Evolutionary conservation across 208 protist genomes (phyloP).

Genomic region (Acanthamoeba triangularis): DNA sequence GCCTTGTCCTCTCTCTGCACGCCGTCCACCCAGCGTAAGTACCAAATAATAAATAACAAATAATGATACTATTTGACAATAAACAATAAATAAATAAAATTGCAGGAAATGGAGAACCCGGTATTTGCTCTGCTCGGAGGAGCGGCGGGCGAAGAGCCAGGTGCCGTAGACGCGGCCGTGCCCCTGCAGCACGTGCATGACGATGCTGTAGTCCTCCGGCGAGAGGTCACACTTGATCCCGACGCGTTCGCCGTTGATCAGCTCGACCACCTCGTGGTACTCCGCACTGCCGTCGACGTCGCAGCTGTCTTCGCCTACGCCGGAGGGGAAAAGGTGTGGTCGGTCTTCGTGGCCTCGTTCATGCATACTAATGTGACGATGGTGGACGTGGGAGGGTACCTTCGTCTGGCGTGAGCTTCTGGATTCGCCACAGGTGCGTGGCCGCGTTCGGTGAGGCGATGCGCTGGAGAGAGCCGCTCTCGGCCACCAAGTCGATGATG

Average conservation of each 20-base stretch:
- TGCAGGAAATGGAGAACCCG: neutral
- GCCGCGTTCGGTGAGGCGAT: slow-evolving; percentile 27
- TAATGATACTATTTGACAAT: neutral
- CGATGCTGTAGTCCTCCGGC: neutral
- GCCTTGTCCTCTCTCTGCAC: neutral
- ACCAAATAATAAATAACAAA: neutral
- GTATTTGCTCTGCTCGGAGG: neutral
- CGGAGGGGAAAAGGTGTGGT: neutral
- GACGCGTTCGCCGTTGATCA: neutral
- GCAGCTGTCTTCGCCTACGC: neutral
- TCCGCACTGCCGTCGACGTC: neutral
- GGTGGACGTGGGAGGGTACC: neutral
- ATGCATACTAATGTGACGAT: too few species aligned
- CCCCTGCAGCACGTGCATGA: neutral
- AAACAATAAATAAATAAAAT: neutral
- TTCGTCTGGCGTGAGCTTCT: neutral
- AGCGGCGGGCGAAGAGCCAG: neutral
- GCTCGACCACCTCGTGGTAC: neutral
- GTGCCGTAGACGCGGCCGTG: slow-evolving; percentile 14
- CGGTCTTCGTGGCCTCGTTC: too few species aligned
- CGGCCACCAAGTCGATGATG: slow-evolving; percentile 26
- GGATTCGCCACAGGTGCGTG: neutral
- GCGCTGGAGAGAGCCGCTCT: neutral
- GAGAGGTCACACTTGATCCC: neutral
- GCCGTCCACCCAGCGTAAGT: neutral